These are phyloP conservation scores for Marchantia polymorpha DNA, from an alignment of 225 moss, liverwort and hornwort species.

Conservation along the genomic window DNA sequence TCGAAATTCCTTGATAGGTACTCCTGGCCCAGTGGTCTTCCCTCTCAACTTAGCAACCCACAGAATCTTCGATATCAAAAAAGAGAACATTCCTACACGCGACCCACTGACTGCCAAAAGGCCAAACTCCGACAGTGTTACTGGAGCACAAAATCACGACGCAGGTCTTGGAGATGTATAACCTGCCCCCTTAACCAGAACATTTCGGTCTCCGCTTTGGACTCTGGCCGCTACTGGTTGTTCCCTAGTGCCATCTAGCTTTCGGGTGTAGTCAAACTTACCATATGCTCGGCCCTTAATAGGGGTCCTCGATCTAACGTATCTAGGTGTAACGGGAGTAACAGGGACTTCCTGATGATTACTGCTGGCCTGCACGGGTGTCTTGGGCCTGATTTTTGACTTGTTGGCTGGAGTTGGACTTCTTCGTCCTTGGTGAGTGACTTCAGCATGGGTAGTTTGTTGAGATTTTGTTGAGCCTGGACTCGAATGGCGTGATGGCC, in stretches of 20 bases:
- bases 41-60: too few species aligned
- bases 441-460: background rate
- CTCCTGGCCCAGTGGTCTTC: too few species aligned
- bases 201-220: constrained; percentile 15
- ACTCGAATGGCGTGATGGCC: constrained; percentile 40
- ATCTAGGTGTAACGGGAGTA: constrained; percentile 10
- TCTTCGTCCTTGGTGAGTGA: background rate
- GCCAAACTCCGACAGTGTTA: too few species aligned
- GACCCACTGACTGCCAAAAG: too few species aligned
- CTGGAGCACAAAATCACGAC: too few species aligned
- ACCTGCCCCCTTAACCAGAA: constrained; percentile 17
- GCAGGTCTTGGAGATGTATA: background rate
- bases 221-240: constrained; percentile 15
- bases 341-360: constrained; percentile 13
- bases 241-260: background rate
- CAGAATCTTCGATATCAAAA: too few species aligned
- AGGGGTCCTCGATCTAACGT: constrained; percentile 32
- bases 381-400: constrained; percentile 13
- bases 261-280: constrained; percentile 35
- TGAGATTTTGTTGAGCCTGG: constrained; percentile 14
- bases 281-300: constrained; percentile 32
- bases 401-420: constrained; percentile 15
- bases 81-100: too few species aligned
- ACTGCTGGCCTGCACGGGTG: constrained; percentile 18
- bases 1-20: too few species aligned